A percentile compares a stretch with the other conserved stretches of the same genome.
Evolutionary conservation across 1,284 basidiomycete species (phyloP).

Genomic region (Salmacisia buchloeana): DNA sequence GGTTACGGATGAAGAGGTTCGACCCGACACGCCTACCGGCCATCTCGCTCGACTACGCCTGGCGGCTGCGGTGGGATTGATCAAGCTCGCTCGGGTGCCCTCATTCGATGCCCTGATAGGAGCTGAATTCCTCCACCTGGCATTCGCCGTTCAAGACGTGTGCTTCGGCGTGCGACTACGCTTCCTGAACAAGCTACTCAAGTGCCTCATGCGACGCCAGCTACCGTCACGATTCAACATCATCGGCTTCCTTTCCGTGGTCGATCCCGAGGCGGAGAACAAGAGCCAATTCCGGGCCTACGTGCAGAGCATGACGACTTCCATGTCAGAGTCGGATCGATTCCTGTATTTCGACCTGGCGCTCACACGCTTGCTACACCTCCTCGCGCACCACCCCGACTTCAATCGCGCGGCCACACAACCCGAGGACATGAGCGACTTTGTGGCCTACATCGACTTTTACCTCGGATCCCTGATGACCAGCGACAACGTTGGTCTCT

Average conservation of each 20-base stretch:
- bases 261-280: conserved; percentile 71
- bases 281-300: conserved; percentile 22
- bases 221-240: conserved; percentile 71
- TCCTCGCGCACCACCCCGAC: conserved; percentile 91
- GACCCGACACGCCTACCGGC: conserved; percentile 29
- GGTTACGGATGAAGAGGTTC: conserved; percentile 23
- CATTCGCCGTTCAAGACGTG: conserved; percentile 74
- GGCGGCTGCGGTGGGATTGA: conserved; percentile 70
- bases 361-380: conserved; percentile 76
- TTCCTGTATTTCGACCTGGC: conserved; percentile 63
- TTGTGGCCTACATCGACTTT: conserved; percentile 67
- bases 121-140: conserved; percentile 65
- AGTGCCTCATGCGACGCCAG: conserved; percentile 61
- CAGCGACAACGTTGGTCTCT: conserved; percentile 71
- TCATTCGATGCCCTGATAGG: conserved; percentile 62
- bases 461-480: conserved; percentile 73
- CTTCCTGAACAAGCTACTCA: conserved; percentile 71
- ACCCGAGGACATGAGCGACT: conserved; percentile 59
- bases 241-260: conserved; percentile 78
- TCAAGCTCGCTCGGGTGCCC: conserved; percentile 69
- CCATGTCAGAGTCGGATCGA: conserved; percentile 11
- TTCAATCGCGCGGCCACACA: conserved; percentile 68
- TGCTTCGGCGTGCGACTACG: conserved; percentile 75
- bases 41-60: conserved; percentile 60
- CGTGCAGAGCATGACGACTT: conserved; percentile 19